Percentiles rank a stretch among this genome's conserved stretches.
These are phyloP conservation scores for Pseudogymnoascus sp. DNA, from an alignment of 2,329 filamentous ascomycete genomes.

Conservation along the genomic window DNA sequence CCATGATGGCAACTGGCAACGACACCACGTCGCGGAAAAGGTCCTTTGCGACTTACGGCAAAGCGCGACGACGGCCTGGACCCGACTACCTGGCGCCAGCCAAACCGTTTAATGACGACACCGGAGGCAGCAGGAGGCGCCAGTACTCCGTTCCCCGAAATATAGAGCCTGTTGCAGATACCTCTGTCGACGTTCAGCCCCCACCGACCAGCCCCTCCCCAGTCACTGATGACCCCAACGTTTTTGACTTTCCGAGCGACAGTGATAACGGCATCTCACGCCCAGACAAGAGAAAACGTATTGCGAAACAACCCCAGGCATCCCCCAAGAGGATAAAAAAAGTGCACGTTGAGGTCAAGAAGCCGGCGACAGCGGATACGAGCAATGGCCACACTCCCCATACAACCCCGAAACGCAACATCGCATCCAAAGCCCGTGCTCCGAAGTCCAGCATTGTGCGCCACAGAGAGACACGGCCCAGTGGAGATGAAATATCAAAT, in stretches of 20 bases:
- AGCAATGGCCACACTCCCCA: not conserved
- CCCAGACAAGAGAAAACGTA: constrained; percentile 2
- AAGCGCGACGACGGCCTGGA: constrained; percentile 22
- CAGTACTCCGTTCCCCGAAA: not conserved
- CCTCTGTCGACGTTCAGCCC: not conserved
- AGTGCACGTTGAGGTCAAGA: not conserved
- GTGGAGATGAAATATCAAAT: not conserved
- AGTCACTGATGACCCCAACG: not conserved
- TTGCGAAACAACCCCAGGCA: not conserved
- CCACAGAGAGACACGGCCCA: not conserved
- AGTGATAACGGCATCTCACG: constrained; percentile 14
- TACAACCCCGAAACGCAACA: not conserved
- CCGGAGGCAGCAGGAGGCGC: not conserved
- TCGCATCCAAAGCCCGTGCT: not conserved
- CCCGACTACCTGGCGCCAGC: constrained; percentile 18
- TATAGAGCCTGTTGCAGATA: not conserved
- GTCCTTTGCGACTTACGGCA: constrained; percentile 27
- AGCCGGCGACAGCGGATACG: not conserved
- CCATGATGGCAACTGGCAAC: constrained; percentile 23
- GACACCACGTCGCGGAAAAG: constrained; percentile 21
- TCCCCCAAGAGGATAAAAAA: not conserved
- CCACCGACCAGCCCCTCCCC: not conserved
- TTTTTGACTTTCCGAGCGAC: constrained; percentile 15
- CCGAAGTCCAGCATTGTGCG: not conserved
- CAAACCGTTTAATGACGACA: not conserved